These are phyloP conservation scores for Pseudophaeomoniella oleicola DNA, from an alignment of 2,329 filamentous ascomycete genomes.

Conservation along the genomic window DNA sequence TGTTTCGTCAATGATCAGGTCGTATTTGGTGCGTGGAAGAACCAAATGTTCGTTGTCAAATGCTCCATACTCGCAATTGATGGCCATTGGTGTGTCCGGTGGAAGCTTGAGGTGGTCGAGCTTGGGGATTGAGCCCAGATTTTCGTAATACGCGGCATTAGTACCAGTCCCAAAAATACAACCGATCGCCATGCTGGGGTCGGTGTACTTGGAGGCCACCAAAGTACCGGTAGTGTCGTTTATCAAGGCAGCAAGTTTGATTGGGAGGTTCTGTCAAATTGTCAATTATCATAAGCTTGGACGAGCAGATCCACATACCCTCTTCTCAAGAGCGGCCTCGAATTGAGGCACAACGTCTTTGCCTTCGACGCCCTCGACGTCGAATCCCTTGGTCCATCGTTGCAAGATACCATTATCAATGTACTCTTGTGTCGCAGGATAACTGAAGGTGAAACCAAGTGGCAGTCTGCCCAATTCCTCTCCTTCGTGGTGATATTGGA, in stretches of 20 bases:
- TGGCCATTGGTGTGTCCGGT: constrained; percentile 71
- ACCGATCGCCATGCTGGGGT: constrained; percentile 80
- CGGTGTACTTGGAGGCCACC: constrained; percentile 95
- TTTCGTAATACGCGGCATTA: constrained; percentile 96
- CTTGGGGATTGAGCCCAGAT: constrained; percentile 83
- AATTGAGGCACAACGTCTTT: constrained; percentile 82
- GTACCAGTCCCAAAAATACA: constrained; percentile 98
- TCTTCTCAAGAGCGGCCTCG: constrained; percentile 58
- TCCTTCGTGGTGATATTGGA: constrained; percentile 66
- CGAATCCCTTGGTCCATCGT: constrained; percentile 95
- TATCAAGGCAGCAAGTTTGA: constrained; percentile 84
- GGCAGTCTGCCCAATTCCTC: constrained; percentile 49
- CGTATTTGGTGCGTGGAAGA: constrained; percentile 72
- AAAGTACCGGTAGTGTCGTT: constrained; percentile 97
- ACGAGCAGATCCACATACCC: constrained; percentile 31
- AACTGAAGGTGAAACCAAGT: constrained; percentile 91
- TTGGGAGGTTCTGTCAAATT: constrained; percentile 65
- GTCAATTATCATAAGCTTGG: no score
- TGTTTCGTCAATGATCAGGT: constrained; percentile 75
- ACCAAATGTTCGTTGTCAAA: constrained; percentile 91
- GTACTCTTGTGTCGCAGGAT: constrained; percentile 83
- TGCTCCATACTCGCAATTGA: constrained; percentile 96
- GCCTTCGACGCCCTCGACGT: constrained; percentile 83
- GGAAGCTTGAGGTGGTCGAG: constrained; percentile 82
- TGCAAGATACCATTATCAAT: constrained; percentile 87